Evolutionary conservation across 768 basidiomycete species (phyloP), one percentile per base, ranked within the genome.

Genomic region (Boletus sp.): DNA sequence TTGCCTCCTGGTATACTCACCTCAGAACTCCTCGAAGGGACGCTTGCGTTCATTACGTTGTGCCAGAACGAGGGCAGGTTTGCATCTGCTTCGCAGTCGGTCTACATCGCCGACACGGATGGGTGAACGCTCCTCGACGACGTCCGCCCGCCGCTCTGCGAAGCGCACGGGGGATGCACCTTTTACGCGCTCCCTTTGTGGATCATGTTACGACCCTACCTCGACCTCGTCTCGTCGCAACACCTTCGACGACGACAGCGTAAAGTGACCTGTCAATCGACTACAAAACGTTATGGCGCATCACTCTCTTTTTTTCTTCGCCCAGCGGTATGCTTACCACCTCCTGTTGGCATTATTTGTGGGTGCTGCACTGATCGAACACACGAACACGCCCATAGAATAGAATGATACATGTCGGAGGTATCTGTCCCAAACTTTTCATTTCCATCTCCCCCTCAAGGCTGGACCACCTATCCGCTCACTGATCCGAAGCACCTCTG

Each of bases 1-100:
- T 69, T 97, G 96, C 68, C 82, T 98, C 2, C 81, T 99, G 10
- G 86, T 86, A 3, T 99, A 15, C 73, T 98, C 45, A 98, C 95
- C 0, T 93, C 94, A 0, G 93, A 91, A 56, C 86, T 99, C 42
- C 79, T 94, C 4, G 74, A 77, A 32, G 86, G 87, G 6, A 89
- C 88, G 0, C 82, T 89, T 1, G 81, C 77, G 7, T 98, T 94
- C 76, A 77, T 99, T 51, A 84, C 86, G 0, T 87, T 88, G 5
- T 97, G 93, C 69, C 96, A 98, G 71, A 98, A 96, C 75, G 96
- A 99, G 73, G 96, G 96, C 36, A 95, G 97, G 0, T 95, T 99
- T 67, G 81, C 92, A 1, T 87, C 85, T 2, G 77, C 91, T 0
- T 89, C 90, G 0, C 84, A 90, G 52, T 85, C 91, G 0, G 87